These are phyloP conservation scores for Claviceps pazoutovae DNA, from an alignment of 2,329 filamentous ascomycete genomes.

Conservation along the genomic window DNA sequence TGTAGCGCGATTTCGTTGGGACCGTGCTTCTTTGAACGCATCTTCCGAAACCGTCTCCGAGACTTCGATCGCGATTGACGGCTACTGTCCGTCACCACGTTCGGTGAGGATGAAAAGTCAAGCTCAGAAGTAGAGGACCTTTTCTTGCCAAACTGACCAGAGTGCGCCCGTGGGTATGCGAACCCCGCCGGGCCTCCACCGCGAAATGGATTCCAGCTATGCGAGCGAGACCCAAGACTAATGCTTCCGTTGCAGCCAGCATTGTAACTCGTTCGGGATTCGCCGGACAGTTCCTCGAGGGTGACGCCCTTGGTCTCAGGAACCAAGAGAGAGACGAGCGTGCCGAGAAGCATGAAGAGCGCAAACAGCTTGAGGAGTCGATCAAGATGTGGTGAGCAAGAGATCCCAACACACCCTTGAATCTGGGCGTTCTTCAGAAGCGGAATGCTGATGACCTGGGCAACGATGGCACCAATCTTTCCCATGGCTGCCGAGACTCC, in stretches of 20 bases:
- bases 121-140: slow-evolving; percentile 18
- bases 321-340: slow-evolving; percentile 55
- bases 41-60: slow-evolving; percentile 16
- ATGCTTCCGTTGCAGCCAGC: slow-evolving; percentile 37
- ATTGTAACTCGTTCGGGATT: slow-evolving; percentile 46
- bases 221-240: slow-evolving; percentile 17
- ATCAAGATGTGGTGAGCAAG: slow-evolving; percentile 48
- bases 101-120: slow-evolving; percentile 31
- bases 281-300: slow-evolving; percentile 56
- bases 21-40: slow-evolving; percentile 15
- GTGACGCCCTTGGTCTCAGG: slow-evolving; percentile 65
- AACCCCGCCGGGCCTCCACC: slow-evolving; percentile 40
- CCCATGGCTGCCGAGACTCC: slow-evolving; percentile 53
- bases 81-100: slow-evolving; percentile 17
- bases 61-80: slow-evolving; percentile 13
- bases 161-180: slow-evolving; percentile 25
- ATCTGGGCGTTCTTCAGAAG: slow-evolving; percentile 43
- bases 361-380: slow-evolving; percentile 67
- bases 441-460: slow-evolving; percentile 51
- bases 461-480: slow-evolving; percentile 54
- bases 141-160: slow-evolving; percentile 12
- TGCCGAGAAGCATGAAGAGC: slow-evolving; percentile 65
- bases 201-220: slow-evolving; percentile 31
- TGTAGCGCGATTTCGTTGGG: slow-evolving; percentile 21
- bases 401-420: slow-evolving; percentile 31